phyloP scores from a whole-genome alignment of 306 rosid genomes.

The Acmispon strigosus region DNA sequence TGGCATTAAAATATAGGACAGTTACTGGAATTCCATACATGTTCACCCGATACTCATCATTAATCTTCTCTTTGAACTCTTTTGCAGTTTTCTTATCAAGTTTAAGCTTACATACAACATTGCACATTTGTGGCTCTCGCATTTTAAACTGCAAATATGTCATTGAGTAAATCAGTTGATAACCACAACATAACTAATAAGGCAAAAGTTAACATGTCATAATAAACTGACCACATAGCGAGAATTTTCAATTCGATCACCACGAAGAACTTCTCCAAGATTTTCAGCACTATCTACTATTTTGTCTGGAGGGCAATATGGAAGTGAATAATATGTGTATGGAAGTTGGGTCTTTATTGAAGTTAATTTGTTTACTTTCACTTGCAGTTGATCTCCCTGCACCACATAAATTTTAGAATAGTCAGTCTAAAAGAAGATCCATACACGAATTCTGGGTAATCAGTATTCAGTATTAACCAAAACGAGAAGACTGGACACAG shows the following conservation, averaged over 20 bases:
- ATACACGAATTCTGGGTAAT: neutral
- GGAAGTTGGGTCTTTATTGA: constrained; percentile 97
- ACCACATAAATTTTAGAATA: constrained; percentile 18
- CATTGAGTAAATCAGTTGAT: constrained; percentile 15
- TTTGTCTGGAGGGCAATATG: constrained; percentile 53
- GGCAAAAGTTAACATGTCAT: neutral
- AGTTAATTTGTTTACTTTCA: constrained; percentile 91
- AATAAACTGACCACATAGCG: constrained; percentile 60
- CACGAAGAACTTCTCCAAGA: constrained; percentile 98
- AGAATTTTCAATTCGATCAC: constrained; percentile 96
- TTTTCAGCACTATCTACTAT: constrained; percentile 89
- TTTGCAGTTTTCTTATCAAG: constrained; percentile 80
- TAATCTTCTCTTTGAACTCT: constrained; percentile 83
- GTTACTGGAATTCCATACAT: constrained; percentile 46
- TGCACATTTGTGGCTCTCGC: constrained; percentile 94
- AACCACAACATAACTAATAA: constrained; percentile 1
- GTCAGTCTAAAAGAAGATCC: constrained; percentile 7
- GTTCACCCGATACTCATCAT: constrained; percentile 95
- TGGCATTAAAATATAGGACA: neutral
- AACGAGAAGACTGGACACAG: neutral
- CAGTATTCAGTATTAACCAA: neutral
- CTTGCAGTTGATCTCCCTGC: constrained; percentile 86
- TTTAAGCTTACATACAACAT: constrained; percentile 40
- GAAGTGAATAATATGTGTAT: constrained; percentile 83
- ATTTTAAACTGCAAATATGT: constrained; percentile 70